phyloP scores from a whole-genome alignment of 306 rosid genomes.

The Glycine soja region DNA sequence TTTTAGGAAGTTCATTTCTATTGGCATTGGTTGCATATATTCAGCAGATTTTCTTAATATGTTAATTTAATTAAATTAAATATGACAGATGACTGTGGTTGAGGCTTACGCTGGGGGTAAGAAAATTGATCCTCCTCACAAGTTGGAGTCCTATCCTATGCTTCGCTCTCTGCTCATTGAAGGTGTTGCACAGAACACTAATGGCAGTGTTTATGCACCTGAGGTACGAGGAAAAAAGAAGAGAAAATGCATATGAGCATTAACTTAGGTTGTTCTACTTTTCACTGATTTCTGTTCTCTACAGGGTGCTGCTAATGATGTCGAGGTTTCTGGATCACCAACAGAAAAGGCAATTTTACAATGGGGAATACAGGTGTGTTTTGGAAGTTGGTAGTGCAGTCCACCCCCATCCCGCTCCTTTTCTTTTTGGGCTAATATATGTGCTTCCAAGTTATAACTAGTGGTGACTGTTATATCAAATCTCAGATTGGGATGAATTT shows the following conservation, averaged over 20 bases:
- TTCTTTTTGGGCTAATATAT: neutral
- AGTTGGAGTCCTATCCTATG: slow-evolving; percentile 63
- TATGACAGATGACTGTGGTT: slow-evolving; percentile 86
- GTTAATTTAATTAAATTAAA: slow-evolving; percentile 21
- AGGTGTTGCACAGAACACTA: slow-evolving; percentile 85
- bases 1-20: slow-evolving; percentile 22
- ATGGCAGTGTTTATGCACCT: slow-evolving; percentile 72
- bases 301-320: slow-evolving; percentile 66
- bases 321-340: slow-evolving; percentile 94
- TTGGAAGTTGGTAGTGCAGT: neutral
- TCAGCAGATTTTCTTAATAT: neutral
- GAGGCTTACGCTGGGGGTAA: slow-evolving; percentile 75
- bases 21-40: slow-evolving; percentile 23
- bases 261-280: neutral
- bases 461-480: slow-evolving; percentile 31
- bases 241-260: neutral
- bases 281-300: slow-evolving; percentile 28
- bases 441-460: slow-evolving; percentile 5
- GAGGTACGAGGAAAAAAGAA: slow-evolving; percentile 63
- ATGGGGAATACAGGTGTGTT: slow-evolving; percentile 77
- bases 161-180: slow-evolving; percentile 67
- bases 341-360: slow-evolving; percentile 92
- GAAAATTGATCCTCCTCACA: slow-evolving; percentile 66
- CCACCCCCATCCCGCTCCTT: neutral
- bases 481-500: slow-evolving; percentile 93